Base-by-base conservation (phyloP, 306 rosid species). In the Cicer judaicum region DNA sequence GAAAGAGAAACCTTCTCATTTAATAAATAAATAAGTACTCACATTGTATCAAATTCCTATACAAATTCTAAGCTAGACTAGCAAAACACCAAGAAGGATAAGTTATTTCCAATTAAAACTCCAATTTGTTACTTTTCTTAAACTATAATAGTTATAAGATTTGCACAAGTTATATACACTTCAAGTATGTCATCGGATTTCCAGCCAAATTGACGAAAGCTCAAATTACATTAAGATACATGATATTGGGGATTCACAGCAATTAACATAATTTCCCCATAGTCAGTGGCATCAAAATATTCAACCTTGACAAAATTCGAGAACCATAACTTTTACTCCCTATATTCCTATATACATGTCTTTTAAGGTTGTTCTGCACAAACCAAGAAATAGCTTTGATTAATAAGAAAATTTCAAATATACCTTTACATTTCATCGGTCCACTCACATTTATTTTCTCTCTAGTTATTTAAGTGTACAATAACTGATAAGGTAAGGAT, bases 1-100 rank as follows among this genome's bases (percentile, higher is more conserved):
- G 97, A 93, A 75, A 93, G 92, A 78, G 98, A 93, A 74, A 93
- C 98, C 98, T 93, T 82, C 73, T 81, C 87, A 88, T 79, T 84
- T 75, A 83, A 85, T 79, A 74, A 81, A 81, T 76, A 83, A 62
- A 77, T 81, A 65, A 83, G 86, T 80, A 84, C 57, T 43, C 11
- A 66, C 68, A 62, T 68, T 10, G 75, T 68, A 47, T 24, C 60
- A 56, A 81, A 44, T 7, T 53, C 62, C 47, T 9, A 14, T 8
- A 55, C 8, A 74, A 52, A 53, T 61, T 78, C 61, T 59, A 69
- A 59, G 61, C 54, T 29, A 75, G 16, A 60, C 24, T 78, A 80
- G 53, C 54, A 72, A 44, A 65, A 60, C 78, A 79, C 43, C 40
- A 72, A 64, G 66, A 78, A 29, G 36, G 36, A 29, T 29, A 64